These are phyloP conservation scores for Collybia nuda DNA, from an alignment of 768 basidiomycete genomes.

Conservation along the genomic window DNA sequence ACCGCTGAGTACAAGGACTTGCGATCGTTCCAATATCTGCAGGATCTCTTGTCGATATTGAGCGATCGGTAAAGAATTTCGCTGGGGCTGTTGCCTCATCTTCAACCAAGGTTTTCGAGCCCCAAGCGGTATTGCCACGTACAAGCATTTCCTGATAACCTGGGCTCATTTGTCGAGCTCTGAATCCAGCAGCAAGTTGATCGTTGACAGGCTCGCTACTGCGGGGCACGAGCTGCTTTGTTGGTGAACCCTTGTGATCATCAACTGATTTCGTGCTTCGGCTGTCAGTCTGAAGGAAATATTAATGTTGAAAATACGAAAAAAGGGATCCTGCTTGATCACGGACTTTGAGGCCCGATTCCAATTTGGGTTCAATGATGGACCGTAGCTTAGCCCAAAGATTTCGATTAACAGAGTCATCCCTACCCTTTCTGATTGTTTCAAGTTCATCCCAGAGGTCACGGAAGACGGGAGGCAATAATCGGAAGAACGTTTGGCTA, in stretches of 20 bases:
- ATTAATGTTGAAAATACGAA: too few species aligned
- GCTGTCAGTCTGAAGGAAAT: conserved; percentile 17
- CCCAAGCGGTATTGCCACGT: conserved; percentile 23
- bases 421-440: conserved; percentile 50
- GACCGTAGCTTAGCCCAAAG: conserved; percentile 69
- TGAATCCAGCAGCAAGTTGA: conserved; percentile 58
- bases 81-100: conserved; percentile 50
- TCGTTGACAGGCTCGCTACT: conserved; percentile 34
- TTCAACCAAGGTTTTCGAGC: conserved; percentile 1
- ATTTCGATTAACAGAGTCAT: conserved; percentile 63
- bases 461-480: conserved; percentile 80
- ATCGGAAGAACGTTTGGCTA: conserved; percentile 66
- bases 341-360: conserved; percentile 38
- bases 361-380: conserved; percentile 66
- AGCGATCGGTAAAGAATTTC: conserved; percentile 85
- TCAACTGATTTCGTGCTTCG: conserved; percentile 17
- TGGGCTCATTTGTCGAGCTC: conserved; percentile 55
- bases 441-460: conserved; percentile 95
- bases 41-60: conserved; percentile 75
- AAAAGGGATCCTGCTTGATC: too few species aligned
- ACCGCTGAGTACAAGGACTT: conserved; percentile 80
- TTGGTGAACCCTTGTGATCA: conserved; percentile 9
- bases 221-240: conserved; percentile 1
- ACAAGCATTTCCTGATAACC: conserved; percentile 91
- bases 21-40: conserved; percentile 64